Evolutionary conservation across 495 filamentous ascomycete genomes (phyloP).

Genomic region (Xylaria telfairii): DNA sequence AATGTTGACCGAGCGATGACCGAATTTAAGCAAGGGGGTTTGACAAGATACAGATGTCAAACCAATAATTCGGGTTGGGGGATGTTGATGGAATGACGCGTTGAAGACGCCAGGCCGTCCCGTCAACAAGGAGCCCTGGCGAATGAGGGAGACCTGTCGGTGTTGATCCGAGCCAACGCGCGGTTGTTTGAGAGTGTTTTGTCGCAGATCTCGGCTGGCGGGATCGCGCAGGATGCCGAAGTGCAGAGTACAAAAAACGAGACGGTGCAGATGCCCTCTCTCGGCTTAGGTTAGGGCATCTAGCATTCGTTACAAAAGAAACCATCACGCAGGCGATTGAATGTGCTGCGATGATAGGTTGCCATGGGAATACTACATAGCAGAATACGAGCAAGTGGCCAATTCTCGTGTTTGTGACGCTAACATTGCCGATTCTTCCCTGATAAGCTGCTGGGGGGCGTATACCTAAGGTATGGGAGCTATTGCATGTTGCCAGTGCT

Average conservation of each 20-base stretch:
- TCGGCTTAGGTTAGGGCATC: neutral
- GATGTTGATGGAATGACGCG: constrained; percentile 12
- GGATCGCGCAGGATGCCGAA: constrained; percentile 17
- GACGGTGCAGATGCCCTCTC: neutral
- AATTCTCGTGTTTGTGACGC: constrained; percentile 24
- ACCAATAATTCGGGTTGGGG: constrained; percentile 8
- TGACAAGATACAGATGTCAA: neutral
- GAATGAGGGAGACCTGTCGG: neutral
- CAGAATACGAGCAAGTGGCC: constrained; percentile 25
- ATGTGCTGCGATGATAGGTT: neutral
- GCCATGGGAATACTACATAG: neutral
- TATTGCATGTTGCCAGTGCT: neutral
- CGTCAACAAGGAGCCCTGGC: constrained; percentile 7
- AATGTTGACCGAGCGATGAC: constrained; percentile 9
- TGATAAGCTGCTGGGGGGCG: neutral
- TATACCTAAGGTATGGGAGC: neutral
- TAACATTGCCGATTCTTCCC: neutral
- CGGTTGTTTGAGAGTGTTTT: constrained; percentile 17
- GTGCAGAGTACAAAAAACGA: too few relatives aligned
- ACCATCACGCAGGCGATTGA: neutral
- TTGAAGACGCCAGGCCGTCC: neutral
- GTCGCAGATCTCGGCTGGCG: constrained; percentile 28
- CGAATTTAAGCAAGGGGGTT: constrained; percentile 10
- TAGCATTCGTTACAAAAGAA: neutral
- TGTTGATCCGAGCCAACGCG: constrained; percentile 11